Evolutionary conservation across 2,329 filamentous ascomycete genomes (phyloP), one percentile per base, ranked within the genome.

Genomic region (Colletotrichum chrysophilum): DNA sequence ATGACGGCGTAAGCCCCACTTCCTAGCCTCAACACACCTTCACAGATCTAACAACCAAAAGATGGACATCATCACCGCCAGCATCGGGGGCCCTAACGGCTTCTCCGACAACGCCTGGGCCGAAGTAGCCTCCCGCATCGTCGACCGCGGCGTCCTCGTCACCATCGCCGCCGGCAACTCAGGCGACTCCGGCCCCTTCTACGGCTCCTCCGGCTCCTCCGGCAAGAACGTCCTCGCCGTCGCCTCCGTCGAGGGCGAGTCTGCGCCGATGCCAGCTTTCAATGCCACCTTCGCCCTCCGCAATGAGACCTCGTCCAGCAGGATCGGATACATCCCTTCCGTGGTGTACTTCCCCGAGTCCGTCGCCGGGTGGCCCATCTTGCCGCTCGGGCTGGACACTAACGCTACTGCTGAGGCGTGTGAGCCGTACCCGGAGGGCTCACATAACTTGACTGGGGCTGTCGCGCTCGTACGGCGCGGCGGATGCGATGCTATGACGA

Each of bases 151-250:
- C 14, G 83, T 90, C 1, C 85, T 89, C 10, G 85, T 90, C 26
- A 86, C 87, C 14, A 86, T 90, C 28, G 86, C 89, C 2, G 88
- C 87, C 4, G 89, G 89, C 12, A 91, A 91, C 71, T 85, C 87
- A n/a, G 89, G 89, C 30, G 81, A 82, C 21, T 80, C 82, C 18
- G 89, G 89, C 0, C 84, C 89, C 0, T 90, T 91, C 79, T 88
- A 85, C 38, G 82, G 83, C 10, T 82, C 81, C 61, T 83, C 81
- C 5, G 87, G 86, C 6, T 83, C 86, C 4, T 84, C 85, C 7
- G 87, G 85, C 3, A 82, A 81, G 36, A 82, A 85, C n/a, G 86
- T 87, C 3, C 83, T 87, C 12, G 82, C 86, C 6, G 84, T 89
- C 24, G 88, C 86, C 24, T 88, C 88, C 0, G 81, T 88, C 52